Base-by-base conservation (phyloP, 208 protist species). In the Borovskyia barvae region DNA sequence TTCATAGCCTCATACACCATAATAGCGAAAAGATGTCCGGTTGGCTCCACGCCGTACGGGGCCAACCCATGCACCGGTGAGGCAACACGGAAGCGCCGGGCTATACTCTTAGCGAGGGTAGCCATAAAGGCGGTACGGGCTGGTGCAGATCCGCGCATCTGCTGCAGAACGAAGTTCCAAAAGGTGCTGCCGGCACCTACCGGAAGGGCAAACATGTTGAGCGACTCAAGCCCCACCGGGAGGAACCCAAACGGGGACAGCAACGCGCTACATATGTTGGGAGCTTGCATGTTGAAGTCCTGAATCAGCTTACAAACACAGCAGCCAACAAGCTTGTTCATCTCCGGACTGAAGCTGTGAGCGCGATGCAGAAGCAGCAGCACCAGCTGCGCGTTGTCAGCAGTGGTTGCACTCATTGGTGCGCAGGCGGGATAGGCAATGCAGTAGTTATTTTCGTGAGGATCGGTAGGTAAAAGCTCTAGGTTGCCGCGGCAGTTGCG, bases 1-100 rank as follows among this genome's bases (percentile, higher is more conserved):
- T 92, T 93, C 77, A 95, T 86, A 36, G 86, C 72, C 47, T 95
- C 90, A 65, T 90, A 95, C 58, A 88, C 72, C 84, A 93, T 90
- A 26, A 95, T 81, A 5, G 80, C 64, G 59, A 95, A 95, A 22
- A 92, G 49, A 43, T 89, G 82, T 15, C 76, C 83, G 19, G 86
- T 93, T 15, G 69, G 62, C 47, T 80, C 82, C 15, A 58, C 51
- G 26, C 81, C 85, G 59, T 74, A 64, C 29, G 71, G 46, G 42
- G 67, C 48, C 8, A 95, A 43, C 22, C 82, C 85, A n/a, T 87
- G 77, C 3, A 71, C 82, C 0, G 90, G 90, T 6, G 73, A 70
- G 5, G 82, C 75, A 12, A 95, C 78, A 43, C 90, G 83, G 66
- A 95, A 95, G 53, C 90, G 85, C 3, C 75, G 66, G 15, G 85